These are phyloP conservation scores for Termitomyces sp. DNA, from an alignment of 768 basidiomycete genomes.

Conservation along the genomic window DNA sequence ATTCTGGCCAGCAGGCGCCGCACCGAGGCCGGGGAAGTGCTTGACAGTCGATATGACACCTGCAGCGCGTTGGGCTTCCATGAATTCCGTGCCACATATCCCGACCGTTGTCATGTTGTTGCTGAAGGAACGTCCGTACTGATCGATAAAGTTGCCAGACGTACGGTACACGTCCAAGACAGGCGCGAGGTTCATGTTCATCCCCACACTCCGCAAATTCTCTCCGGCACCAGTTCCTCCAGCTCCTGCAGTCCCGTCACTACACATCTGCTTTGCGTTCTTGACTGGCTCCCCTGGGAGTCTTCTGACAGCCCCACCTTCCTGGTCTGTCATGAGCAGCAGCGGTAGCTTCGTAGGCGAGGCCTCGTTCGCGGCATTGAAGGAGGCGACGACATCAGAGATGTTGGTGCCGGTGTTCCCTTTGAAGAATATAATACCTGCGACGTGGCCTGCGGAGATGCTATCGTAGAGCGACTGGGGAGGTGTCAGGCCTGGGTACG, in stretches of 20 bases:
- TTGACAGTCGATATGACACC: neutral
- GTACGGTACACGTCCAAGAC: neutral
- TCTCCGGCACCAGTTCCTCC: neutral
- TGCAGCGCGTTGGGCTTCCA: neutral
- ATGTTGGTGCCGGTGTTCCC: neutral
- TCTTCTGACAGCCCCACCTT: neutral
- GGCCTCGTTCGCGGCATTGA: neutral
- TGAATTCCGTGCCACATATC: neutral
- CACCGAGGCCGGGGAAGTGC: neutral
- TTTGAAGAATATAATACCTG: neutral
- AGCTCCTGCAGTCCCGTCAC: neutral
- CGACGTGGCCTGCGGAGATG: neutral
- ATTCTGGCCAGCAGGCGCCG: neutral
- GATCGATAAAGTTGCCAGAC: neutral
- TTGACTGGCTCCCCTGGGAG: neutral
- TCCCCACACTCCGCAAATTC: neutral
- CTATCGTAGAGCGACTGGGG: neutral
- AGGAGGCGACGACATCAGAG: neutral
- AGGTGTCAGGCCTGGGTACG: neutral
- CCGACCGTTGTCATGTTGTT: neutral
- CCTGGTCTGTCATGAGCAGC: neutral
- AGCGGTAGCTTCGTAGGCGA: neutral
- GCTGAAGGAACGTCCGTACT: neutral
- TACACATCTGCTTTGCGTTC: neutral
- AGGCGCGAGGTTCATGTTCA: neutral